These are phyloP conservation scores for Caryopteris hybrid DNA, from an alignment of 305 asterid species.

Conservation along the genomic window DNA sequence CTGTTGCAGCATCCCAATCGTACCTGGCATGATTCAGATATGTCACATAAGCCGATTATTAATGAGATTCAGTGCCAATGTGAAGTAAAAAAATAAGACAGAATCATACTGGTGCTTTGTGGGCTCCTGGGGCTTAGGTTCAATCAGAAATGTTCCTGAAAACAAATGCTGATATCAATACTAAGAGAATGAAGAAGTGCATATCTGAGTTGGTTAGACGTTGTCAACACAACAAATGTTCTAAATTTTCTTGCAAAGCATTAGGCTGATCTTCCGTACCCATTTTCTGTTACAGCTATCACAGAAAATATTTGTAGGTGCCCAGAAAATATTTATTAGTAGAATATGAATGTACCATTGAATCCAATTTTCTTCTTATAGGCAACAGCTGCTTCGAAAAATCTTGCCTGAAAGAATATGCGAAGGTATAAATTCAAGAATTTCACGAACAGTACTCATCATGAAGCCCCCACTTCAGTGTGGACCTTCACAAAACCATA, in stretches of 20 bases:
- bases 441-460: not conserved
- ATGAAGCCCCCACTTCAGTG: too few relatives aligned
- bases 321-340: not conserved
- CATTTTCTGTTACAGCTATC: not conserved
- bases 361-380: slow-evolving; percentile 97
- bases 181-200: not conserved
- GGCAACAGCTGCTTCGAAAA: slow-evolving; percentile 86
- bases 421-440: not conserved
- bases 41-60: not conserved
- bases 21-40: slow-evolving; percentile 44
- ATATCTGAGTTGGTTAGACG: not conserved
- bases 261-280: too few relatives aligned
- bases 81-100: not conserved
- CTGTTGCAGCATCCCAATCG: slow-evolving; percentile 98
- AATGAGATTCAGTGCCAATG: not conserved
- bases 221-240: not conserved
- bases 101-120: slow-evolving; percentile 80
- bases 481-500: too few relatives aligned
- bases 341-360: slow-evolving; percentile 44
- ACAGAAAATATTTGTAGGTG: not conserved
- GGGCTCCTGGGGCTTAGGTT: slow-evolving; percentile 99
- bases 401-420: slow-evolving; percentile 61
- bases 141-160: slow-evolving; percentile 86
- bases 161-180: not conserved
- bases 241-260: not conserved